Percentiles rank a stretch among this genome's conserved stretches.
phyloP scores from a whole-genome alignment of 2,329 filamentous ascomycete genomes.

The Verticillium tricorpus region DNA sequence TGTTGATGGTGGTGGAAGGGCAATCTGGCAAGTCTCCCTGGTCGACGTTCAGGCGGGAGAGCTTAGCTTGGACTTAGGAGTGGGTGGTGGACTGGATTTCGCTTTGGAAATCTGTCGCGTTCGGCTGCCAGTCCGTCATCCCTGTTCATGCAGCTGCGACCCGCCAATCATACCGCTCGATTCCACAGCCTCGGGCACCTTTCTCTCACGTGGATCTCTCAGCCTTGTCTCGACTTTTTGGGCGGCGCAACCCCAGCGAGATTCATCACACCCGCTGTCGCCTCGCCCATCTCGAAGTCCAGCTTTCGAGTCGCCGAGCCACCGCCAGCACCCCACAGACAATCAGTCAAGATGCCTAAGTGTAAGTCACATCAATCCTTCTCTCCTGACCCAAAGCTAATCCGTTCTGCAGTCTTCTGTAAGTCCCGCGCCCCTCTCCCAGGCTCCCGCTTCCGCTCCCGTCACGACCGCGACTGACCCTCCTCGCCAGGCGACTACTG shows the following conservation, averaged over 20 bases:
- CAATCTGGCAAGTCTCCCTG: neutral
- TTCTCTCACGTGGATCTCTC: neutral
- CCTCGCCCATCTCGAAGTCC: neutral
- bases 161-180: conserved; percentile 2
- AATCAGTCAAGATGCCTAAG: conserved; percentile 69
- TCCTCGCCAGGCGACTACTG: conserved; percentile 74
- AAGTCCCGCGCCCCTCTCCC: conserved; percentile 1
- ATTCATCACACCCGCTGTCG: neutral
- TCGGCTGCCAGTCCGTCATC: conserved; percentile 8
- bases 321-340: neutral
- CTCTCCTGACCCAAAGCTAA: conserved; percentile 9
- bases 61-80: neutral
- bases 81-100: neutral
- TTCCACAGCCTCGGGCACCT: conserved; percentile 3
- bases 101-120: conserved; percentile 17
- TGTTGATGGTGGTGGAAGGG: neutral
- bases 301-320: conserved; percentile 1
- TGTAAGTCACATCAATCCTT: conserved; percentile 53
- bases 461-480: conserved; percentile 20
- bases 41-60: neutral
- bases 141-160: neutral
- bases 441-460: conserved; percentile 23
- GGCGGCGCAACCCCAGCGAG: conserved; percentile 3
- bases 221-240: conserved; percentile 11
- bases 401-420: conserved; percentile 57